Evolutionary conservation across 768 basidiomycete genomes (phyloP), one percentile per base, ranked within the genome.

Genomic region (Crassisporium funariophilum): DNA sequence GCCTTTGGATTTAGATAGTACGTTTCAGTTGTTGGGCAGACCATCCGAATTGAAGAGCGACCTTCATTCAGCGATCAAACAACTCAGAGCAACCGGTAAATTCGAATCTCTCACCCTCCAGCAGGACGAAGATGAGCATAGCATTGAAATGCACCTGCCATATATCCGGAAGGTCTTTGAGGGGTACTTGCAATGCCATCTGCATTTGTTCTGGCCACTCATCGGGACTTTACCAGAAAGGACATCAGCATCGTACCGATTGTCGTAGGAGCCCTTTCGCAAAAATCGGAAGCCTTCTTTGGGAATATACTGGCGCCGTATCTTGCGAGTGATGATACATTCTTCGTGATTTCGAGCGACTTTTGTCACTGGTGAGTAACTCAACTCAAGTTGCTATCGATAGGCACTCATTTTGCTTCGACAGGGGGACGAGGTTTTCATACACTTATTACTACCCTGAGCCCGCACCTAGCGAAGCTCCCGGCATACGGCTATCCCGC

Each of bases 111-210:
- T 99, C 81, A 70, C 69, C 13, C 54, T 76, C 2, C 57, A 69
- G 2, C 83, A 82, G 2, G 97, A 99, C 61, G 93, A 94, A 66
- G 91, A 86, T 21, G 97, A 99, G 59, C 97, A 99, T 64, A 95
- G 91, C 61, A 82, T 99, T 44, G 97, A 99, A 71, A 95, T 99
- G 91, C 95, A 98, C 59, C 77, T 98, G 13, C 94, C 95, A 4
- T 95, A 91, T 64, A 72, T 97, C 33, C 80, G 88, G 40, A 91
- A 91, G 64, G 69, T 86, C 9, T 97, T 95, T 50, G 76, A 89
- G 65, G 82, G 82, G 91, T 92, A 59, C 53, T 72, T 15, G 4
- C 17, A 16, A 27, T 10, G 33, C 36, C 7, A 31, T 35, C 24
- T 12, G 20, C 4, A 44, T 22, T 11, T 35, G 17, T 24, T 25